phyloP scores from a whole-genome alignment of 441 rosid genomes.

The Euphorbia schlechtendalii region DNA sequence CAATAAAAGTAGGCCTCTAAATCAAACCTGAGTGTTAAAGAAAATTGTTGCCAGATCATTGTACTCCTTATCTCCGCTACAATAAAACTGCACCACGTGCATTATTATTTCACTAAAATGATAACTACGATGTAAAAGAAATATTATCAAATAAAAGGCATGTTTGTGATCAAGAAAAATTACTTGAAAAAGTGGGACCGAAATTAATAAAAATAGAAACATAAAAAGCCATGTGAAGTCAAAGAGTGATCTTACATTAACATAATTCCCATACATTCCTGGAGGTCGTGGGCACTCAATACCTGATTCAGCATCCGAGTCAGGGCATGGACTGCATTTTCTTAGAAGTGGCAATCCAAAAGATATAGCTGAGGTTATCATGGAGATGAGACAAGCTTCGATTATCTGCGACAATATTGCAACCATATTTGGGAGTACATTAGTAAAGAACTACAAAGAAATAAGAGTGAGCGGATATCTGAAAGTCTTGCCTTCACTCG shows the following conservation, averaged over 20 bases:
- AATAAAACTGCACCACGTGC: constrained; percentile 64
- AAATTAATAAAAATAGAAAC: neutral
- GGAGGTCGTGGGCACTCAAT: constrained; percentile 88
- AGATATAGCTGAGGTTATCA: constrained; percentile 78
- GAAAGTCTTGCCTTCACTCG: constrained; percentile 62
- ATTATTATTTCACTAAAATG: constrained; percentile 7
- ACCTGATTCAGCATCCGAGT: constrained; percentile 60
- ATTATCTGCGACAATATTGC: constrained; percentile 48
- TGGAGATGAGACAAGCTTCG: constrained; percentile 93
- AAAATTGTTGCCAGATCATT: constrained; percentile 97
- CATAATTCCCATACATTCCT: constrained; percentile 95
- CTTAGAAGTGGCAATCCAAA: constrained; percentile 90
- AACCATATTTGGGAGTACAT: neutral
- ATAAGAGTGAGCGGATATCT: neutral
- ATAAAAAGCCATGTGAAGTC: neutral
- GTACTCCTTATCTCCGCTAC: constrained; percentile 73
- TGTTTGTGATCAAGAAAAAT: neutral
- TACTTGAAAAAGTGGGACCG: neutral
- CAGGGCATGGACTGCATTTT: constrained; percentile 92
- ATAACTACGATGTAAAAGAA: neutral
- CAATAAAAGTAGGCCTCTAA: neutral
- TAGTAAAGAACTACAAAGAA: constrained; percentile 14
- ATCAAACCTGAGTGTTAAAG: constrained; percentile 90
- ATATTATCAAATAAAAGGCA: neutral
- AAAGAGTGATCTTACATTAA: constrained; percentile 55